A percentile compares a stretch with the other conserved stretches of the same genome.
phyloP scores from a whole-genome alignment of 2,329 filamentous ascomycete species.

The Neurospora sp. region DNA sequence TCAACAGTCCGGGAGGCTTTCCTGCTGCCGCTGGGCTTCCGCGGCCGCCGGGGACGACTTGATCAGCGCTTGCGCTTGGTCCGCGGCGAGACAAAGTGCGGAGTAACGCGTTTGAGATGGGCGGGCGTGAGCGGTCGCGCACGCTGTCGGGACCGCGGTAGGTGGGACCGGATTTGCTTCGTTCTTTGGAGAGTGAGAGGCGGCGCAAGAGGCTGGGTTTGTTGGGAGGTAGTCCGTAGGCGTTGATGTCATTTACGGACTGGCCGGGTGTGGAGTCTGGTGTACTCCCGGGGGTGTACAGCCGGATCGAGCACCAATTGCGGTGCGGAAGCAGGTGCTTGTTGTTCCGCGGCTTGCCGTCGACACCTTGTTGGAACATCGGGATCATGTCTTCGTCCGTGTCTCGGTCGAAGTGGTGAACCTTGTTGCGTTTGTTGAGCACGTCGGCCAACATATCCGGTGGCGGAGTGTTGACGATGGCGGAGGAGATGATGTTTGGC shows the following conservation, averaged over 20 bases:
- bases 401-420: conserved; percentile 60
- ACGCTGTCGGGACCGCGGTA: conserved; percentile 16
- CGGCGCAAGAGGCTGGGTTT: conserved; percentile 26
- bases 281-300: conserved; percentile 70
- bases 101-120: conserved; percentile 16
- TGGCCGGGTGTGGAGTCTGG: conserved; percentile 58
- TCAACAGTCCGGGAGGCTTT: conserved; percentile 11
- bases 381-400: conserved; percentile 97
- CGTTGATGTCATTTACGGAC: conserved; percentile 21
- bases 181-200: conserved; percentile 16
- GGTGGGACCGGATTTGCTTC: conserved; percentile 6
- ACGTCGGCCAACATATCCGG: conserved; percentile 83
- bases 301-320: conserved; percentile 90
- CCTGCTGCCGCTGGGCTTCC: conserved; percentile 2
- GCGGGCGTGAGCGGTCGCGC: conserved; percentile 17
- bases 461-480: conserved; percentile 86
- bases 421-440: conserved; percentile 85
- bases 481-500: conserved; percentile 88
- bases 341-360: conserved; percentile 84
- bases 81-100: conserved; percentile 15
- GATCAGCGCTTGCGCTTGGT: conserved; percentile 15
- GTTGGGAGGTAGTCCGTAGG: conserved; percentile 31
- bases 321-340: conserved; percentile 78
- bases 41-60: conserved; percentile 5
- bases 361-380: conserved; percentile 80